These are phyloP conservation scores for Thraustochytrium sp. DNA, from an alignment of 352 stramenopile species.

Conservation along the genomic window DNA sequence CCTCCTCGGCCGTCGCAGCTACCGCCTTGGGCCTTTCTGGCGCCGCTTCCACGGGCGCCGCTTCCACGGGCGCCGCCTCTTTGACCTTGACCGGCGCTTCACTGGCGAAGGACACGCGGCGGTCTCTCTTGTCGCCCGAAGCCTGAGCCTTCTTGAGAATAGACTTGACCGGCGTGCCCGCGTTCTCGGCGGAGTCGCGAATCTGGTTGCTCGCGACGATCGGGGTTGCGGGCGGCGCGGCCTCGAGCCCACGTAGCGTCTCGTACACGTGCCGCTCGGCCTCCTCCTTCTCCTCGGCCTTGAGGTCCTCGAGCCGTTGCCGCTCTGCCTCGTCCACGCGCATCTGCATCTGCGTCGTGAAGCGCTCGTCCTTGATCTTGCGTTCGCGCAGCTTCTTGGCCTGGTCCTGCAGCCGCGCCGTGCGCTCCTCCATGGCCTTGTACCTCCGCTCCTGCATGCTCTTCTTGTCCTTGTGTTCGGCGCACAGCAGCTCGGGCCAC, in stretches of 20 bases:
- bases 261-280: conserved; percentile 46
- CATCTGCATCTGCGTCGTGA: conserved; percentile 46
- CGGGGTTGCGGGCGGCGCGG: neutral
- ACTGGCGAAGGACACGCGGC: neutral
- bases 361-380: conserved; percentile 33
- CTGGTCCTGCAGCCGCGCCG: neutral
- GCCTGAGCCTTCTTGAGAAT: neutral
- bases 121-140: neutral
- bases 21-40: too few relatives aligned
- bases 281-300: conserved; percentile 47
- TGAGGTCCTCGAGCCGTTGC: conserved; percentile 38
- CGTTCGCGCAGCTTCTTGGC: conserved; percentile 19
- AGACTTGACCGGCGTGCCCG: neutral
- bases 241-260: conserved; percentile 27
- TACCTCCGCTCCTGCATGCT: neutral
- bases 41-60: too few relatives aligned
- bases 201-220: neutral
- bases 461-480: conserved; percentile 31
- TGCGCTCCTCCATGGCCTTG: conserved; percentile 41
- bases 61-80: too few relatives aligned
- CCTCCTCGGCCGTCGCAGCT: neutral
- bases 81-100: neutral
- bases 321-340: conserved; percentile 44
- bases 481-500: neutral
- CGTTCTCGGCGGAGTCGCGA: neutral